Evolutionary conservation across 495 filamentous ascomycete species (phyloP).

Genomic region (Platismatia glauca): DNA sequence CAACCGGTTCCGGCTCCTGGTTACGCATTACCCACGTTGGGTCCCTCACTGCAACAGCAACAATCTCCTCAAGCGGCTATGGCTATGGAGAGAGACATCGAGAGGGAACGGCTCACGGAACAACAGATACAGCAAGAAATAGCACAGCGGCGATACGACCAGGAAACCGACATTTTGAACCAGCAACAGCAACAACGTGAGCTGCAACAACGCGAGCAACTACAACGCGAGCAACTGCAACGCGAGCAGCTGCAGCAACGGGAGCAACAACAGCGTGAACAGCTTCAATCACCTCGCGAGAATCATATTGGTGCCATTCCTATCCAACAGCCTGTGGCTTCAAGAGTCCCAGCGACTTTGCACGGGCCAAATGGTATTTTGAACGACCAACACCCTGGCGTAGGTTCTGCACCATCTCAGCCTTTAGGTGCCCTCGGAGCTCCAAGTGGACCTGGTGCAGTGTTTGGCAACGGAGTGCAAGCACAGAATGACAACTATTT

Average conservation of each 20-base stretch:
- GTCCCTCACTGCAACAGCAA: conserved; percentile 43
- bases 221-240: conserved; percentile 49
- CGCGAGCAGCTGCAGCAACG: conserved; percentile 41
- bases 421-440: conserved; percentile 53
- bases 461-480: conserved; percentile 61
- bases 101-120: conserved; percentile 31
- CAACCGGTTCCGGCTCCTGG: conserved; percentile 36
- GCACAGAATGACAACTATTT: conserved; percentile 48
- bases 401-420: conserved; percentile 40
- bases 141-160: conserved; percentile 55
- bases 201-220: conserved; percentile 46
- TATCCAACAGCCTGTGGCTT: conserved; percentile 85
- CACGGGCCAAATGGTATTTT: conserved; percentile 83
- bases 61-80: conserved; percentile 39
- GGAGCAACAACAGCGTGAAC: conserved; percentile 44
- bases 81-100: conserved; percentile 44
- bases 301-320: conserved; percentile 76
- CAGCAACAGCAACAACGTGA: conserved; percentile 42
- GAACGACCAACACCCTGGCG: conserved; percentile 52
- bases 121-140: conserved; percentile 43
- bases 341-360: conserved; percentile 66
- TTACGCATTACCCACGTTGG: conserved; percentile 45
- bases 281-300: conserved; percentile 54
- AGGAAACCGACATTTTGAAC: conserved; percentile 48
- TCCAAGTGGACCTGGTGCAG: conserved; percentile 51